These are phyloP conservation scores for Acrodontium crateriforme DNA, from an alignment of 2,329 filamentous ascomycete genomes.

Conservation along the genomic window DNA sequence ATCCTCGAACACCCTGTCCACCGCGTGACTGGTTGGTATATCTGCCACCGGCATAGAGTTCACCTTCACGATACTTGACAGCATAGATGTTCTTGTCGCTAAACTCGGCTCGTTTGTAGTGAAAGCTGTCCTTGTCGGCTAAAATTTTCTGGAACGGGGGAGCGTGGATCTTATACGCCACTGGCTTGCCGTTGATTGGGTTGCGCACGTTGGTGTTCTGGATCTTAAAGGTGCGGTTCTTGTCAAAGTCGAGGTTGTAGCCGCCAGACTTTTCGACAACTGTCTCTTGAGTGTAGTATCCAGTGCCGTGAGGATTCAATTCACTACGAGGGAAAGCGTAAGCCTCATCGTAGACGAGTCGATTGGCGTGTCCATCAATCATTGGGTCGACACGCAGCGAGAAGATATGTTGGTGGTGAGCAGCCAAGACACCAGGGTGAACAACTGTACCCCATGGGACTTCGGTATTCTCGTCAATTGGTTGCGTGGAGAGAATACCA, in stretches of 20 bases:
- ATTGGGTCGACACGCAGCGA: slow-evolving; percentile 35
- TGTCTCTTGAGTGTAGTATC: slow-evolving; percentile 35
- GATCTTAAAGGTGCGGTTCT: slow-evolving; percentile 37
- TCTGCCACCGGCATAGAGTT: slow-evolving; percentile 45
- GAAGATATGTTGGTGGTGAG: slow-evolving; percentile 68
- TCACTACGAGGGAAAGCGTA: slow-evolving; percentile 43
- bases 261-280: slow-evolving; percentile 35
- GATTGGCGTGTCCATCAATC: slow-evolving; percentile 33
- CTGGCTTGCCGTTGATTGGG: slow-evolving; percentile 34
- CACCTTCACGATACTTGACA: slow-evolving; percentile 42
- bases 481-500: slow-evolving; percentile 52
- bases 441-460: slow-evolving; percentile 57
- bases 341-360: slow-evolving; percentile 38
- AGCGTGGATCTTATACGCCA: slow-evolving; percentile 37
- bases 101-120: slow-evolving; percentile 46
- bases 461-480: slow-evolving; percentile 49
- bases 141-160: slow-evolving; percentile 38
- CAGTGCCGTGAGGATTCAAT: slow-evolving; percentile 42
- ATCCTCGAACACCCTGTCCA: slow-evolving; percentile 33
- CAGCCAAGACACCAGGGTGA: slow-evolving; percentile 53
- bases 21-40: slow-evolving; percentile 41
- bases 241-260: slow-evolving; percentile 33
- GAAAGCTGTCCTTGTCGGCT: slow-evolving; percentile 38
- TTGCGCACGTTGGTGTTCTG: slow-evolving; percentile 32
- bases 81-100: slow-evolving; percentile 46